Evolutionary conservation across 2,329 filamentous ascomycete species (phyloP), one percentile per base, ranked within the genome.

Genomic region (Sporothrix mexicana): DNA sequence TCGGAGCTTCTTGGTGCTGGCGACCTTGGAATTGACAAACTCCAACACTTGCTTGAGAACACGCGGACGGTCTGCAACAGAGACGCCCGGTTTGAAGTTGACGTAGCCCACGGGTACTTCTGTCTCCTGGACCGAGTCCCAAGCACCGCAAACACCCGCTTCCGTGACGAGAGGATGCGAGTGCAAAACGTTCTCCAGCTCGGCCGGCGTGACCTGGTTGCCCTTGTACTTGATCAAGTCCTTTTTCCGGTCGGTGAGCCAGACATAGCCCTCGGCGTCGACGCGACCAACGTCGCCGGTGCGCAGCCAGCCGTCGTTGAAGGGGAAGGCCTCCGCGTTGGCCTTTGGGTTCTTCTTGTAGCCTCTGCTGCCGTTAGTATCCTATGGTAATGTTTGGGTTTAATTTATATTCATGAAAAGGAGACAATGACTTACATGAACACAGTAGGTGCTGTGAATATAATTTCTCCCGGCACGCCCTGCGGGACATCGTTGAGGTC

Each of bases 171-270:
- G 17, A 3, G 51, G 62, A 8, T 72, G 71, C 0, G 71, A 41
- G 10, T 69, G 62, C 43, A 72, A 43, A 9, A 69, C 64, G 4
- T 67, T 72, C 9, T 69, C 71, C 15, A 72, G 71, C 41, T 72
- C 71, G 1, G 64, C 71, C 9, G 62, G 71, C 10, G 62, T 72
- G 13, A 72, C 64, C n/a, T 72, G 71, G 71, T 62, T 72, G 17
- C 64, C 71, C 49, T 72, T 69, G 53, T 72, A 72, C 49, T 68
- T 68, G 17, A 72, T 69, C 3, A 72, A 64, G 17, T 72, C 71
- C 71, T 72, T 72, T n/a, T 72, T 72, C 8, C 62, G 70, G 49
- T 72, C 70, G 1, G 70, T 72, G n/a, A 72, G 51, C 70, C 62
- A 72, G 9, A 72, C 15, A 13, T 61, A 72, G 43, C 71, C 71